A percentile compares a stretch with the other conserved stretches of the same genome.
Evolutionary conservation across 495 filamentous ascomycete genomes (phyloP).

Genomic region (Xylaria sp.): DNA sequence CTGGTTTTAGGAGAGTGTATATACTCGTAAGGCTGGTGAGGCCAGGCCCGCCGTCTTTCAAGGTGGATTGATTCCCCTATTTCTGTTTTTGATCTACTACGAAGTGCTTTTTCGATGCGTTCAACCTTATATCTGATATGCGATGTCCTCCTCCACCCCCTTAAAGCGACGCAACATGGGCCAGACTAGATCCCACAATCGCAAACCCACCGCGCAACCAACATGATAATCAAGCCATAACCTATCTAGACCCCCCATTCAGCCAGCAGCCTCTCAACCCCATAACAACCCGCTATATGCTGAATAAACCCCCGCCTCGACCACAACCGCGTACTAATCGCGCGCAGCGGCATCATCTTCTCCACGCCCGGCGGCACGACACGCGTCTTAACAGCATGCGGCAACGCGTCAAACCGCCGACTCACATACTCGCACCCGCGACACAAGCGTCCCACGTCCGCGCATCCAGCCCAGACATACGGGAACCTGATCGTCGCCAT

Average conservation of each 20-base stretch:
- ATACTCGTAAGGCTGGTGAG: neutral
- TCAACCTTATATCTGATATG: neutral
- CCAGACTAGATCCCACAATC: neutral
- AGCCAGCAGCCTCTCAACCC: neutral
- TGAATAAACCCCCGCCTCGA: neutral
- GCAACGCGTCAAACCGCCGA: neutral
- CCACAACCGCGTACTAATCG: neutral
- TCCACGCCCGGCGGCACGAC: neutral
- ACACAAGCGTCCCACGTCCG: neutral
- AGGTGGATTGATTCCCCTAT: too few species aligned
- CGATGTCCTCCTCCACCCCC: too few species aligned
- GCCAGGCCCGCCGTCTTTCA: neutral
- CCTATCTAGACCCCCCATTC: neutral
- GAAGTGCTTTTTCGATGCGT: neutral
- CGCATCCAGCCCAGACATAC: neutral
- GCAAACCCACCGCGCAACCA: neutral
- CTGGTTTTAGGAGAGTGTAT: neutral
- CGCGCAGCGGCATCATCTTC: neutral
- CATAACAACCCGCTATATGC: neutral
- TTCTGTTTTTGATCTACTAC: neutral
- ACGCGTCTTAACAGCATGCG: neutral
- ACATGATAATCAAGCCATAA: neutral
- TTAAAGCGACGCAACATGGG: neutral
- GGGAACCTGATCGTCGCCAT: neutral
- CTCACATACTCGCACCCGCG: neutral